Percentiles rank a stretch among this genome's conserved stretches.
These are phyloP conservation scores for Hyphochytrium catenoides DNA, from an alignment of 352 stramenopile species.

Conservation along the genomic window DNA sequence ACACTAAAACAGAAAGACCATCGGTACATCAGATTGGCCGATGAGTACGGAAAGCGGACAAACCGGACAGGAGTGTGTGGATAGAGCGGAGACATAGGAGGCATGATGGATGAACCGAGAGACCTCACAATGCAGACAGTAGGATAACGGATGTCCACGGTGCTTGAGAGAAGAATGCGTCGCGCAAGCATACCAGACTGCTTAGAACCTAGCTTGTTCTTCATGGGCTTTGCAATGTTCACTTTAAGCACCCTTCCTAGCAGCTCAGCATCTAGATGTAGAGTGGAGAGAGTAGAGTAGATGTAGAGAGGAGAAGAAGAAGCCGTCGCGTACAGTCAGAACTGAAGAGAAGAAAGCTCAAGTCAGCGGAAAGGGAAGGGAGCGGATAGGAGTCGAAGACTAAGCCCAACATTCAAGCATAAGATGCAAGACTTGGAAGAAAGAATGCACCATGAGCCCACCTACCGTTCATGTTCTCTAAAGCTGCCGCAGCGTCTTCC, in stretches of 20 bases:
- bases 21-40: too few species aligned
- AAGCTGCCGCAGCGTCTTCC: conserved; percentile 58
- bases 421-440: background rate
- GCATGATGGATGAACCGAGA: too few species aligned
- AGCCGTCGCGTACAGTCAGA: background rate
- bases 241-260: conserved; percentile 71
- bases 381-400: background rate
- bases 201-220: too few species aligned
- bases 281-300: conserved; percentile 2
- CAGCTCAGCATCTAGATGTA: conserved; percentile 49
- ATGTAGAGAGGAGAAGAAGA: too few species aligned
- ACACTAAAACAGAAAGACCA: too few species aligned
- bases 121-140: too few species aligned
- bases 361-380: background rate
- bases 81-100: too few species aligned
- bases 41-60: too few species aligned
- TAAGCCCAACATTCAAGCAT: background rate
- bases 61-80: too few species aligned
- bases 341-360: background rate
- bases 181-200: too few species aligned
- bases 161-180: too few species aligned
- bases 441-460: background rate
- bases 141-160: too few species aligned
- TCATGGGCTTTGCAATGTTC: conserved; percentile 55
- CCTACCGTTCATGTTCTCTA: conserved; percentile 84